Evolutionary conservation across 805 yeast species (phyloP).

Genomic region (Barnettozyma vustinii): DNA sequence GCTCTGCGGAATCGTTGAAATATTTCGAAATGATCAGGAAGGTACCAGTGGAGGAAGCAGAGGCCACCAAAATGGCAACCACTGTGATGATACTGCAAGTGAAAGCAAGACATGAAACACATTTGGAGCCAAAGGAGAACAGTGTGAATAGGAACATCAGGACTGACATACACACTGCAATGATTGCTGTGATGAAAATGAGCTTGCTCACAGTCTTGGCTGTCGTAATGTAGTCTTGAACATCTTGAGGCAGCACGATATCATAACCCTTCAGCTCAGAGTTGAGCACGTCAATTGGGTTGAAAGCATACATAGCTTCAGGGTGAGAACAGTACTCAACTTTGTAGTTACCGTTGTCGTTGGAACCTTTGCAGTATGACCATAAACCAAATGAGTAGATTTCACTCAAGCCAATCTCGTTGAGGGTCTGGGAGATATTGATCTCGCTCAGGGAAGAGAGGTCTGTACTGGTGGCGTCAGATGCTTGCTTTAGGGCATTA

Average conservation of each 20-base stretch:
- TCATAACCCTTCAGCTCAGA: slow-evolving; percentile 21
- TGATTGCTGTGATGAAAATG: slow-evolving; percentile 49
- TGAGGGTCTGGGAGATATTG: background rate
- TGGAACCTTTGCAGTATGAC: slow-evolving; percentile 53
- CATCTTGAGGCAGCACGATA: slow-evolving; percentile 44
- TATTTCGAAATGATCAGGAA: slow-evolving; percentile 42
- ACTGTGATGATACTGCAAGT: slow-evolving; percentile 39
- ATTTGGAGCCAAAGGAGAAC: slow-evolving; percentile 41
- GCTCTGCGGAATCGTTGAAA: slow-evolving; percentile 42
- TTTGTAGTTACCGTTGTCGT: slow-evolving; percentile 18
- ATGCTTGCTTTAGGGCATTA: background rate
- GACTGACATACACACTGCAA: slow-evolving; percentile 41
- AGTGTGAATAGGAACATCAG: slow-evolving; percentile 38
- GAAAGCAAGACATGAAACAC: slow-evolving; percentile 40
- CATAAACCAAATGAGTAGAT: slow-evolving; percentile 54
- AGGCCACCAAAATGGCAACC: slow-evolving; percentile 34
- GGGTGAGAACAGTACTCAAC: slow-evolving; percentile 51
- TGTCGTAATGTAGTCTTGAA: slow-evolving; percentile 40
- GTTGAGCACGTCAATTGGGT: slow-evolving; percentile 38
- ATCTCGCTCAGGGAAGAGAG: background rate
- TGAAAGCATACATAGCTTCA: slow-evolving; percentile 48
- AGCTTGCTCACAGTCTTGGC: slow-evolving; percentile 48
- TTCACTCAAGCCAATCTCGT: slow-evolving; percentile 33
- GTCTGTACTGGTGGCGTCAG: background rate
- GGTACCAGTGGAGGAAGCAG: slow-evolving; percentile 61